Evolutionary conservation across 2,329 filamentous ascomycete genomes (phyloP).

Genomic region (Hymenoscyphus fructigenus): DNA sequence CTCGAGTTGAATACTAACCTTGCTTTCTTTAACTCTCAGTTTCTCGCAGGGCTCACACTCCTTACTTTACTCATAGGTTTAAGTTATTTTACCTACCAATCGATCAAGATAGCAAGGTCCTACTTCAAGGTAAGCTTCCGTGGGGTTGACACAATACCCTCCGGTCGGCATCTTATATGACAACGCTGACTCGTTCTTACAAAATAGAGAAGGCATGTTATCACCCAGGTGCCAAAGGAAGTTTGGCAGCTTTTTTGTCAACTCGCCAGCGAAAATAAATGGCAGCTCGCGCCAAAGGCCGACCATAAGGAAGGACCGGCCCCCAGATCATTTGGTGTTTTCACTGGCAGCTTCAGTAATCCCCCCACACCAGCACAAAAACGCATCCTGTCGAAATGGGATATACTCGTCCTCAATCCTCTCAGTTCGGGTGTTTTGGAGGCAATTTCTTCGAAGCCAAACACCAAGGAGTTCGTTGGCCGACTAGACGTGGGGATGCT

Average conservation of each 20-base stretch:
- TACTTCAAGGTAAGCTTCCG: background rate
- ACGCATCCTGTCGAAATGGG: slow-evolving; percentile 39
- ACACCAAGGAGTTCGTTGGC: slow-evolving; percentile 11
- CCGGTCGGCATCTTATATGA: background rate
- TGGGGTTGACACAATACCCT: background rate
- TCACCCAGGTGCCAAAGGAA: background rate
- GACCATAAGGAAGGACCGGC: slow-evolving; percentile 12
- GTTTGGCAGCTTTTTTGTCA: background rate
- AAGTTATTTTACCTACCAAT: background rate
- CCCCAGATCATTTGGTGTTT: slow-evolving; percentile 42
- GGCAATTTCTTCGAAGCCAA: slow-evolving; percentile 27
- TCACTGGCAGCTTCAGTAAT: slow-evolving; percentile 39
- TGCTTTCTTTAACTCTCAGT: background rate
- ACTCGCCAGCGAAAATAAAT: background rate
- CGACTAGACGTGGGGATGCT: slow-evolving; percentile 18
- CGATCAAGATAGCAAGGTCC: background rate
- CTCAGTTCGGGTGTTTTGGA: slow-evolving; percentile 37
- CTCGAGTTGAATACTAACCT: background rate
- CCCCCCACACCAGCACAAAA: slow-evolving; percentile 34
- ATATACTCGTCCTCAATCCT: slow-evolving; percentile 43
- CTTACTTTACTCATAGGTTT: background rate
- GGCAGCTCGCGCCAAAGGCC: background rate
- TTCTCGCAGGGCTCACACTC: background rate
- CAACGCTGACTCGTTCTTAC: background rate
- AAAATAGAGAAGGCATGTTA: background rate